These are phyloP conservation scores for Castanea mollissima DNA, from an alignment of 306 rosid genomes.

Conservation along the genomic window DNA sequence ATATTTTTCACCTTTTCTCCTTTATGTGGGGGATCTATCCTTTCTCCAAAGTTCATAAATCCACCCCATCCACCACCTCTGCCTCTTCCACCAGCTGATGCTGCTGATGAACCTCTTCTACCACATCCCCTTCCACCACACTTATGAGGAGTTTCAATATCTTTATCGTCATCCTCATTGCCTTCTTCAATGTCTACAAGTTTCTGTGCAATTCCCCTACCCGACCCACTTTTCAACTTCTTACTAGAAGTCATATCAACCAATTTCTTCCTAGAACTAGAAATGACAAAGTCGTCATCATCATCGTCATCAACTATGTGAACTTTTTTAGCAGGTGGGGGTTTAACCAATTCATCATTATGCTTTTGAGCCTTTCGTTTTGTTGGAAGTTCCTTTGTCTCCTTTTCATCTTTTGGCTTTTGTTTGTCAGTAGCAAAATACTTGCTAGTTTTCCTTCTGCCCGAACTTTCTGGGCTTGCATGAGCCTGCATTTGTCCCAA, in stretches of 20 bases:
- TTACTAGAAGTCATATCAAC: conserved; percentile 59
- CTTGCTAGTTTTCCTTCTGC: conserved; percentile 81
- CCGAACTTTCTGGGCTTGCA: conserved; percentile 55
- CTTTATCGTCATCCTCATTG: conserved; percentile 58
- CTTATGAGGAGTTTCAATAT: conserved; percentile 36
- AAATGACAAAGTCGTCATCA: conserved; percentile 38
- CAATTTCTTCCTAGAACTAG: conserved; percentile 37
- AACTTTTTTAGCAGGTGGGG: conserved; percentile 43
- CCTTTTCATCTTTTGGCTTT: conserved; percentile 52
- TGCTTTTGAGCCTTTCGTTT: conserved; percentile 66
- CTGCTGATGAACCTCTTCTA: conserved; percentile 65
- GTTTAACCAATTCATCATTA: conserved; percentile 31
- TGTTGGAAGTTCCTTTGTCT: conserved; percentile 46
- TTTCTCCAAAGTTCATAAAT: conserved; percentile 92
- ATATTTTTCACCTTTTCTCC: conserved; percentile 53
- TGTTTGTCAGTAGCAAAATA: conserved; percentile 56
- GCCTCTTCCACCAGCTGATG: conserved; percentile 79
- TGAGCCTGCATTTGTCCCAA: conserved; percentile 34
- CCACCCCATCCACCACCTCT: conserved; percentile 85
- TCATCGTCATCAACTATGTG: conserved; percentile 41
- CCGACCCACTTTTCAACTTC: conserved; percentile 70
- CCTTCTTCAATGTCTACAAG: conserved; percentile 48
- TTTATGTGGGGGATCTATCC: conserved; percentile 95
- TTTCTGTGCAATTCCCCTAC: conserved; percentile 54
- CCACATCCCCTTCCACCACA: conserved; percentile 30